Evolutionary conservation across 2,329 filamentous ascomycete species (phyloP), one percentile per base, ranked within the genome.

Genomic region (Neurospora sp.): DNA sequence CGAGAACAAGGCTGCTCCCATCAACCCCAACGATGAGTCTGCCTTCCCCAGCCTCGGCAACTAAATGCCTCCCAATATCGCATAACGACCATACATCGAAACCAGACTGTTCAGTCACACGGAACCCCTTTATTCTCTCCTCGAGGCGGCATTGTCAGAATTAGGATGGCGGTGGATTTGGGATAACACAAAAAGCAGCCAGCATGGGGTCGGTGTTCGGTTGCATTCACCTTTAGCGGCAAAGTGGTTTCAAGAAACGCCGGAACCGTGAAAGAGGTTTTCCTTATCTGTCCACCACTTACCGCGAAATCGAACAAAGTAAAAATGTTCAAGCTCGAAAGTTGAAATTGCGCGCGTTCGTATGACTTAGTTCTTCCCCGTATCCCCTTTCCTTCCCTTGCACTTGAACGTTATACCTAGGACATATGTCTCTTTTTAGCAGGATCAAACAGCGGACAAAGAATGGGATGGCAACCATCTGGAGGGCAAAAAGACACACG

Each of bases 1-100:
- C 80, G 81, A 71, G 80, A 82, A 74, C 81, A 62, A 62, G 52
- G 23, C 83, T 74, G 82, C 74, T 78, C 80, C 75, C 74, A 80
- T 88, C 81, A 87, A 88, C 83, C 83, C 84, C 77, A 84, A 79
- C 77, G 86, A 88, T 75, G 80, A 87, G 83, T 81, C 79, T 74
- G 86, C 86, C 72, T 88, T 89, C 84, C 87, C 87, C 77, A 87
- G 84, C 82, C 82, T 89, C 75, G 86, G 86, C 77, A 83, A 83
- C 79, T 86, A 84, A 78, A 76, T 74, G 74, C 73, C 67, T 68
- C 46, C 67, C 15, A 65, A 41, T 70, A 69, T 65, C 66, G 66
- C 65, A 70, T 37, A 46, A 39, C 43, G 39, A 36, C 67, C 10
- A 66, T 37, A 71, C 37, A 38, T 68, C 39, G 52, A 62, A 69